These are phyloP conservation scores for Tricholomella constricta DNA, from an alignment of 768 basidiomycete genomes.

Conservation along the genomic window DNA sequence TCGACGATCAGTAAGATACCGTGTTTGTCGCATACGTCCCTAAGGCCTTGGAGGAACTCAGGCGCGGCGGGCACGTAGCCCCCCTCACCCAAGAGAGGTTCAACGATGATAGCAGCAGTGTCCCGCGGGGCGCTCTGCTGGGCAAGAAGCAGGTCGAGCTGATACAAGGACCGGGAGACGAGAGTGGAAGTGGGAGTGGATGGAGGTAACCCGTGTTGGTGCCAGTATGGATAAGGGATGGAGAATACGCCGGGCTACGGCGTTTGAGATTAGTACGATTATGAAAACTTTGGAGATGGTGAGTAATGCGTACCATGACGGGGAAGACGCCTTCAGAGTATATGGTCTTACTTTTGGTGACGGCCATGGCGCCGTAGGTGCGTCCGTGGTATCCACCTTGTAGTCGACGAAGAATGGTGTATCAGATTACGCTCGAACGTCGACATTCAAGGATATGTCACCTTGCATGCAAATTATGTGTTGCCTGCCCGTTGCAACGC, in stretches of 20 bases:
- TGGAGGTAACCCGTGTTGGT: constrained; percentile 66
- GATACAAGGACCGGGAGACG: constrained; percentile 67
- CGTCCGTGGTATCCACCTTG: constrained; percentile 86
- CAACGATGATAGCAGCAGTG: constrained; percentile 91
- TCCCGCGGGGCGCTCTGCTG: constrained; percentile 85
- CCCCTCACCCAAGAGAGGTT: constrained; percentile 94
- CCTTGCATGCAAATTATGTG: constrained; percentile 95
- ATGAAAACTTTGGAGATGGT: not conserved
- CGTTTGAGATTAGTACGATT: not conserved
- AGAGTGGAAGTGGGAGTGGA: constrained; percentile 59
- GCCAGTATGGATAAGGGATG: constrained; percentile 92
- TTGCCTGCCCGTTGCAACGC: constrained; percentile 74
- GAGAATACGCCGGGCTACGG: constrained; percentile 79
- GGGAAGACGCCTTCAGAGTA: constrained; percentile 81
- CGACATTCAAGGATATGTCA: constrained; percentile 10
- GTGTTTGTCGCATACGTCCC: constrained; percentile 85
- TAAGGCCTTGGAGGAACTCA: constrained; percentile 76
- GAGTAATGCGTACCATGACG: constrained; percentile 61
- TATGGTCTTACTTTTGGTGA: constrained; percentile 93
- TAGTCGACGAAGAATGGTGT: not conserved
- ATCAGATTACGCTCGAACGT: not conserved
- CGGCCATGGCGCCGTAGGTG: constrained; percentile 89
- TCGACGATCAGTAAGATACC: constrained; percentile 83
- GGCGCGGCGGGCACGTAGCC: constrained; percentile 90
- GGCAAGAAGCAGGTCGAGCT: constrained; percentile 71